A percentile compares a stretch with the other conserved stretches of the same genome.
Evolutionary conservation across 208 protist genomes (phyloP).

Genomic region (Trypanosoma cruzi): DNA sequence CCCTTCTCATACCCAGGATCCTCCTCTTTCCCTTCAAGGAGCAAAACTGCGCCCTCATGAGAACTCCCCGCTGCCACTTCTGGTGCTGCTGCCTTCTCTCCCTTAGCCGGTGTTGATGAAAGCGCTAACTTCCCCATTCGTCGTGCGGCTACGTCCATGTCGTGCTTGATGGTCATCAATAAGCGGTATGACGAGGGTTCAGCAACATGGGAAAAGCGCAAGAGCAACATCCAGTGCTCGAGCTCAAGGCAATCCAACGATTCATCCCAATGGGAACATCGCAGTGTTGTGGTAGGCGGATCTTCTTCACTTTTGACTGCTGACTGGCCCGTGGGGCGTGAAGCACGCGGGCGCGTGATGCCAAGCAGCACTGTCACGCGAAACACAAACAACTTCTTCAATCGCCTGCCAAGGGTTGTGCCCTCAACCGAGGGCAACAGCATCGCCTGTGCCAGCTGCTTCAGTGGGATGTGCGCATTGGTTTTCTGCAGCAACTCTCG

Average conservation of each 20-base stretch:
- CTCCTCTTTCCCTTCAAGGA: background rate
- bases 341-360: background rate
- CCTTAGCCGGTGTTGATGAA: background rate
- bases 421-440: slow-evolving; percentile 28
- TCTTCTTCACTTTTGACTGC: background rate
- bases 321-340: background rate
- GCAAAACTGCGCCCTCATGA: background rate
- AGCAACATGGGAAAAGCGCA: slow-evolving; percentile 10
- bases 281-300: background rate
- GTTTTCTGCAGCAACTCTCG: slow-evolving; percentile 2
- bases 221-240: slow-evolving; percentile 28
- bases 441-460: slow-evolving; percentile 24
- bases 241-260: slow-evolving; percentile 21
- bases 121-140: background rate
- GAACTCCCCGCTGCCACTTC: background rate
- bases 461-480: slow-evolving; percentile 1
- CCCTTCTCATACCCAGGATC: background rate
- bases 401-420: slow-evolving; percentile 17
- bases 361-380: slow-evolving; percentile 13
- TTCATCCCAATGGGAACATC: slow-evolving; percentile 9
- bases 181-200: slow-evolving; percentile 25
- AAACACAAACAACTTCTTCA: slow-evolving; percentile 23
- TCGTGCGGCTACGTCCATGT: background rate
- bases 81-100: background rate
- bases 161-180: slow-evolving; percentile 11